Conservation (phyloP, 345 rosid genomes). For the Luvunga scandens region DNA sequence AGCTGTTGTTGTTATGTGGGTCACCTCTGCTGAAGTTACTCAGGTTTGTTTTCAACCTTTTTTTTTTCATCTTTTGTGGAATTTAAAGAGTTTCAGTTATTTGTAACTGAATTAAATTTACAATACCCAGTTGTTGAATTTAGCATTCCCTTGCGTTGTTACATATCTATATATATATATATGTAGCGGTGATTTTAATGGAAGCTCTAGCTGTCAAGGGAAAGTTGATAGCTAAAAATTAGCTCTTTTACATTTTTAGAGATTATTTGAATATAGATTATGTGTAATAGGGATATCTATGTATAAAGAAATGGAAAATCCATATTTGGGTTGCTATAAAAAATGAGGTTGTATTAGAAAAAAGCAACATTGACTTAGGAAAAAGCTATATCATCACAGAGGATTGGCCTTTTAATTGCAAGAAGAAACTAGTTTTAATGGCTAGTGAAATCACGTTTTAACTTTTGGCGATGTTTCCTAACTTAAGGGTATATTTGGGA, state of each 20-base stretch:
- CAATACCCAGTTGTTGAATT: not conserved
- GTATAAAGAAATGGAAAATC: not conserved
- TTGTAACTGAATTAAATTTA: not conserved
- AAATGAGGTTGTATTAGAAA: not conserved
- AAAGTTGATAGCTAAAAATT: no score
- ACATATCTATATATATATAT: no score
- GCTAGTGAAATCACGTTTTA: not conserved
- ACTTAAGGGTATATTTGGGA: not conserved
- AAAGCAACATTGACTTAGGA: not conserved
- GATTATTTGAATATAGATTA: not conserved
- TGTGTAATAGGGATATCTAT: not conserved
- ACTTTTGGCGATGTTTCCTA: not conserved
- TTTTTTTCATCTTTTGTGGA: not conserved
- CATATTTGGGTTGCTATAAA: not conserved
- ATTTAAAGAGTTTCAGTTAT: not conserved
- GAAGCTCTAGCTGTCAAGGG: not conserved
- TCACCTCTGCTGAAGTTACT: conserved; percentile 85
- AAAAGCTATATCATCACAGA: not conserved
- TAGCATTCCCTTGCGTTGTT: not conserved
- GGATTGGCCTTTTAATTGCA: not conserved
- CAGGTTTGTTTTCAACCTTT: conserved; percentile 45
- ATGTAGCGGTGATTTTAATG: not conserved
- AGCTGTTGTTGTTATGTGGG: conserved; percentile 93
- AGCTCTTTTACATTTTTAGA: no score
- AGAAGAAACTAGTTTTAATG: not conserved